Evolutionary conservation across 768 basidiomycete species (phyloP).

Genomic region (Mycena latifolia): DNA sequence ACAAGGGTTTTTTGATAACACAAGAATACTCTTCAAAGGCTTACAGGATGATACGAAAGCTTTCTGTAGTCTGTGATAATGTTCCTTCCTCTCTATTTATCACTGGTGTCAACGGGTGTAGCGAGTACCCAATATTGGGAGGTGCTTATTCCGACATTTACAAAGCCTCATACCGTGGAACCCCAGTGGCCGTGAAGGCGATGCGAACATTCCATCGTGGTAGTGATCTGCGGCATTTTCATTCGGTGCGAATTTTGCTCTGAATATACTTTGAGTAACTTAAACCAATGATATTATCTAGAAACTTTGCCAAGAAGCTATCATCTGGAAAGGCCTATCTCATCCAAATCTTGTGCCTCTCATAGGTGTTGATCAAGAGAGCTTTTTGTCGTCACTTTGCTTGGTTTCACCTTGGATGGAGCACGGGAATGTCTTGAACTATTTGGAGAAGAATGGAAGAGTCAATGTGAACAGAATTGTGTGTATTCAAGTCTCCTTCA

Average conservation of each 20-base stretch:
- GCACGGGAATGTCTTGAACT: conserved; percentile 40
- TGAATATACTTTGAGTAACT: neutral
- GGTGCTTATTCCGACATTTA: conserved; percentile 40
- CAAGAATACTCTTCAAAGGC: conserved; percentile 12
- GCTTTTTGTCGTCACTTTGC: conserved; percentile 40
- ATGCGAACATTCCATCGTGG: neutral
- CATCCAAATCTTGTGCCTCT: conserved; percentile 46
- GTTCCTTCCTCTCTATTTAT: conserved; percentile 36
- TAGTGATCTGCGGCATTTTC: neutral
- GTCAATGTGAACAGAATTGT: conserved; percentile 38
- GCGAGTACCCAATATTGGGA: conserved; percentile 25
- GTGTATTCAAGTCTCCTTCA: neutral
- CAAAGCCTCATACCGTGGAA: conserved; percentile 19
- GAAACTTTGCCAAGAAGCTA: conserved; percentile 44
- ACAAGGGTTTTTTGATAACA: conserved; percentile 5
- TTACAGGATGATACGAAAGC: conserved; percentile 25
- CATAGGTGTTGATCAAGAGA: conserved; percentile 41
- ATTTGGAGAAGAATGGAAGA: conserved; percentile 36
- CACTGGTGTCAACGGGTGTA: conserved; percentile 22
- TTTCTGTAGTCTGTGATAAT: conserved; percentile 26
- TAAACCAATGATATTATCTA: too few relatives aligned
- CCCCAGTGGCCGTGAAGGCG: conserved; percentile 7
- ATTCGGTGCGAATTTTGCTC: neutral
- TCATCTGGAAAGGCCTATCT: conserved; percentile 43
- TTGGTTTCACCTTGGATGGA: conserved; percentile 48